Conservation (phyloP, 2,329 filamentous ascomycete species). For the Talaromyces sp. region DNA sequence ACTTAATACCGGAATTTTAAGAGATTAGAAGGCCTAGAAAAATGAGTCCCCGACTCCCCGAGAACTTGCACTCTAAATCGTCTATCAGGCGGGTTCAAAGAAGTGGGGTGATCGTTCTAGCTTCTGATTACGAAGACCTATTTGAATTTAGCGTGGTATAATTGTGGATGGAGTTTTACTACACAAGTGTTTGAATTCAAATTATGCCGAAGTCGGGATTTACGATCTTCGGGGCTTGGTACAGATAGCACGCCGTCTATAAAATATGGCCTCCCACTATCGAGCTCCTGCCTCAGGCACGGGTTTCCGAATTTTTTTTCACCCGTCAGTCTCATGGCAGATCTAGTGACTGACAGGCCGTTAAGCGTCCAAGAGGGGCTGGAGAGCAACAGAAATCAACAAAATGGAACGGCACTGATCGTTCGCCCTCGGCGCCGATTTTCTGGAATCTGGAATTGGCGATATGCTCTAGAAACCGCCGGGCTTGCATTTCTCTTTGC, state of each 20-base stretch:
- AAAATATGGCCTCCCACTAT: neutral
- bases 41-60: neutral
- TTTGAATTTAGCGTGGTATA: neutral
- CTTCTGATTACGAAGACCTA: neutral
- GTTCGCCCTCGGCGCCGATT: neutral
- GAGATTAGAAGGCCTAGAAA: neutral
- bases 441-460: neutral
- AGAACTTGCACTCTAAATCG: neutral
- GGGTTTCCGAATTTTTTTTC: neutral
- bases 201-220: neutral
- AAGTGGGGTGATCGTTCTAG: neutral
- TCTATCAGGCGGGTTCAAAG: neutral
- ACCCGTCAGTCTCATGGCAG: neutral
- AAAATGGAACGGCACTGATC: neutral
- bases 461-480: neutral
- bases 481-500: neutral
- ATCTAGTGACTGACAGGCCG: neutral
- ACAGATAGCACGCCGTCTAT: neutral
- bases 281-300: neutral
- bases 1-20: neutral
- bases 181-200: neutral
- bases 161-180: neutral
- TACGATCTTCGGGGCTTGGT: neutral
- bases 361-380: neutral
- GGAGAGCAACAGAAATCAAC: neutral